Evolutionary conservation across 805 yeast genomes (phyloP), one percentile per base, ranked within the genome.

Genomic region (Jamesozyma gamospora): DNA sequence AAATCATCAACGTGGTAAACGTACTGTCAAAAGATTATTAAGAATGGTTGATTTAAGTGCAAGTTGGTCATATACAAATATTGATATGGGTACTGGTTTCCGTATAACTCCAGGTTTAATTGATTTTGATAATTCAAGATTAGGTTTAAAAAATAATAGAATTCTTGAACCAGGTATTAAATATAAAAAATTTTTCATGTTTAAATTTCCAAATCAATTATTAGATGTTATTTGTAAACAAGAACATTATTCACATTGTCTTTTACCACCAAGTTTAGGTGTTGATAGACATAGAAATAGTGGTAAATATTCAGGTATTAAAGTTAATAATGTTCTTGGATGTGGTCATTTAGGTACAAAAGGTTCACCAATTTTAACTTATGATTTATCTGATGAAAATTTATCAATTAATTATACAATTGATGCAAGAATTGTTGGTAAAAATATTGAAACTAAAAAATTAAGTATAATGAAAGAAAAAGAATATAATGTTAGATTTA

Each of bases 161-260:
- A 46, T 65, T 1, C 53, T 78, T 12, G 51, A 56, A 29, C 79
- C 82, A 1, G 61, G 69, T 16, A 53, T 46, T 1, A 68, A 62
- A 39, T 71, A 74, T 48, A 77, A 76, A 50, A 78, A 78, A 51
- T 69, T 65, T 42, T 75, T 78, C 50, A 66, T 71, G 19, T 78
- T 78, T 51, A 71, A 65, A 49, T 64, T 77, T 35, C 84, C 84
- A 0, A 51, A 60, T 14, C 64, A 62, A 41, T 56, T 76, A 32
- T 53, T 78, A 12, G 83, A 77, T 46, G 67, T 64, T 14, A 55
- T 68, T 2, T 77, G 83, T 48, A 59, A 65, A 5, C 71, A 73
- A 41, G 63, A 60, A 40, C 46, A 53, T 19, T 51, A 53, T 12
- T 45, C 56, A 43, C 56, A 67, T 44, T 50, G 46, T 46, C 31